These are phyloP conservation scores for Actinomortierella wolfii DNA, from an alignment of 371 early-diverging fungal species.

Conservation along the genomic window DNA sequence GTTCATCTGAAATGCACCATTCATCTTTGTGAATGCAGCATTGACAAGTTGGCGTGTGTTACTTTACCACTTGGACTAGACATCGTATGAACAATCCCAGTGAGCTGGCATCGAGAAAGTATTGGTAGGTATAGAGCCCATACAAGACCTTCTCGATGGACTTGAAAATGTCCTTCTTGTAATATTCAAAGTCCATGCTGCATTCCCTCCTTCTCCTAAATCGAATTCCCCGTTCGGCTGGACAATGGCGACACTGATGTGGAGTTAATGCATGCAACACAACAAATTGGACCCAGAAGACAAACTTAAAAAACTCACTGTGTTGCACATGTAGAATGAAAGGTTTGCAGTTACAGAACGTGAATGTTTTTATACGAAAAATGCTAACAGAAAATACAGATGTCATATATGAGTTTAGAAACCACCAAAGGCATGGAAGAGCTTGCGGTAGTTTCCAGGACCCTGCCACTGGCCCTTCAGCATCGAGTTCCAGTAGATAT, in stretches of 20 bases:
- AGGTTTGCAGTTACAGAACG: too few relatives aligned
- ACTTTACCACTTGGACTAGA: constrained; percentile 33
- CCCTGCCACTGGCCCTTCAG: constrained; percentile 81
- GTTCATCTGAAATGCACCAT: not conserved
- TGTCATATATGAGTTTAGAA: too few relatives aligned
- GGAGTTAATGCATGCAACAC: too few relatives aligned
- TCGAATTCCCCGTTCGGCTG: too few relatives aligned
- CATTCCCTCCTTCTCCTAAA: too few relatives aligned
- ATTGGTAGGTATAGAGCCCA: constrained; percentile 38
- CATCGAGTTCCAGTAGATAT: constrained; percentile 81
- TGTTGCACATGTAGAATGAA: too few relatives aligned
- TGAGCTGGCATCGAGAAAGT: constrained; percentile 38
- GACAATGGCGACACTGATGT: too few relatives aligned
- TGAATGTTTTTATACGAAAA: too few relatives aligned
- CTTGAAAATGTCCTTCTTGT: constrained; percentile 36
- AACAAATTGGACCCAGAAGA: too few relatives aligned
- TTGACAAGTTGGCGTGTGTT: not conserved
- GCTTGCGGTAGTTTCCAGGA: constrained; percentile 65
- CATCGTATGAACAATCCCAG: constrained; percentile 20
- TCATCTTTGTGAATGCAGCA: not conserved
- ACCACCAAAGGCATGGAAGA: constrained; percentile 37
- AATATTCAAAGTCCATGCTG: constrained; percentile 6
- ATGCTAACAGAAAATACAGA: too few relatives aligned
- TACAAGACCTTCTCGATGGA: constrained; percentile 34
- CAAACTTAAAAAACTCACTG: too few relatives aligned